These are phyloP conservation scores for Heliamphora pulchella DNA, from an alignment of 179 eudicot species.

Conservation along the genomic window DNA sequence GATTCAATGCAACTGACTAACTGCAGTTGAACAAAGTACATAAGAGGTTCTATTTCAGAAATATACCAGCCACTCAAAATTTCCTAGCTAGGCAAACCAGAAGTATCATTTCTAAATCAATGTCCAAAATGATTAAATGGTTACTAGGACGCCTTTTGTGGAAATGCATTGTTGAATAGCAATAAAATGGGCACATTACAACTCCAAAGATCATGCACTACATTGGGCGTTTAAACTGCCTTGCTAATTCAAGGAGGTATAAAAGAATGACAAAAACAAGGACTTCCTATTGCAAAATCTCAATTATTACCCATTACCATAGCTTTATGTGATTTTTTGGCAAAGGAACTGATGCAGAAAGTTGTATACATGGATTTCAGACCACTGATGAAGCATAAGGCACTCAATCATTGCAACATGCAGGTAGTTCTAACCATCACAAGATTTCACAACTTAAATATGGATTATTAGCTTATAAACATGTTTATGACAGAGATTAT, in stretches of 20 bases:
- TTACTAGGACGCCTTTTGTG: not conserved
- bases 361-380: not conserved
- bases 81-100: not conserved
- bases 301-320: not conserved
- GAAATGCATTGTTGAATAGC: not conserved
- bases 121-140: not conserved
- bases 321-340: not conserved
- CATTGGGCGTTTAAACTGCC: not conserved
- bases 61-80: not conserved
- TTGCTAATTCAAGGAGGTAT: not conserved
- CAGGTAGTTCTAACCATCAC: not conserved
- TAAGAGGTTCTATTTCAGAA: not conserved
- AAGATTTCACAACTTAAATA: not conserved
- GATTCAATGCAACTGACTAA: not conserved
- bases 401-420: not conserved
- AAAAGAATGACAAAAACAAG: not conserved
- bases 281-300: not conserved
- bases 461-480: not conserved
- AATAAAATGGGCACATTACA: not conserved
- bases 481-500: too few relatives aligned
- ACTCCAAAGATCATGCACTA: not conserved
- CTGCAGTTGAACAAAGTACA: conserved; percentile 4
- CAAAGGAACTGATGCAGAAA: not conserved
- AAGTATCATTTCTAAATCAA: not conserved
- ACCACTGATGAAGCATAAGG: not conserved